Percentiles rank a stretch among this genome's conserved stretches.
Conservation (phyloP, 306 rosid species). For the Fragaria iinumae region DNA sequence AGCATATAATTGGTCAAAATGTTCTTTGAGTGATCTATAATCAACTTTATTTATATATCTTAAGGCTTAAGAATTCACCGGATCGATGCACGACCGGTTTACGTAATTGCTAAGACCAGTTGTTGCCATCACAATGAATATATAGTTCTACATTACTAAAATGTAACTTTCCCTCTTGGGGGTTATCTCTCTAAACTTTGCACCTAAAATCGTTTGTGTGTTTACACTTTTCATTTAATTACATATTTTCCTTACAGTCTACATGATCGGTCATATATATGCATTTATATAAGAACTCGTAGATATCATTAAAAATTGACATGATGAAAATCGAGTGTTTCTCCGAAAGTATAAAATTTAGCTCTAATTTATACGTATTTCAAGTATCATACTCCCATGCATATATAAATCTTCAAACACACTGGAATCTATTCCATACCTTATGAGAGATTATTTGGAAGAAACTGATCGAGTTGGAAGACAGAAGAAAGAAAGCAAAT, state of each 20-base stretch:
- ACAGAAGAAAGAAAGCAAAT: conserved; percentile 11
- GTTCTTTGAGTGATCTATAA: neutral
- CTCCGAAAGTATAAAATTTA: no score
- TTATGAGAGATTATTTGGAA: neutral
- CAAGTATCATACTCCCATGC: neutral
- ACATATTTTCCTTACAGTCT: no score
- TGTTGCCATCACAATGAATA: neutral
- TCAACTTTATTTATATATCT: neutral
- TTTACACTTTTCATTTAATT: no score
- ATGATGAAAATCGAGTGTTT: no score
- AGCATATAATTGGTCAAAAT: neutral
- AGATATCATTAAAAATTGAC: no score
- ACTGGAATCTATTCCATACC: neutral
- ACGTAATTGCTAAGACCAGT: neutral
- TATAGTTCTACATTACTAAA: no score
- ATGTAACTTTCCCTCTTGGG: no score
- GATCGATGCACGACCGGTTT: neutral
- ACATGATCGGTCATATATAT: no score
- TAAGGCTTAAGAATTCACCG: conserved; percentile 13
- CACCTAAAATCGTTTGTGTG: no score
- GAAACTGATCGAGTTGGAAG: neutral
- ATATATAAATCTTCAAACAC: neutral
- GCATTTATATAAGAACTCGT: no score
- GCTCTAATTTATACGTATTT: neutral
- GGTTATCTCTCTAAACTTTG: no score